phyloP scores from a whole-genome alignment of 352 stramenopile species.

The Aphanomyces cochlioides region DNA sequence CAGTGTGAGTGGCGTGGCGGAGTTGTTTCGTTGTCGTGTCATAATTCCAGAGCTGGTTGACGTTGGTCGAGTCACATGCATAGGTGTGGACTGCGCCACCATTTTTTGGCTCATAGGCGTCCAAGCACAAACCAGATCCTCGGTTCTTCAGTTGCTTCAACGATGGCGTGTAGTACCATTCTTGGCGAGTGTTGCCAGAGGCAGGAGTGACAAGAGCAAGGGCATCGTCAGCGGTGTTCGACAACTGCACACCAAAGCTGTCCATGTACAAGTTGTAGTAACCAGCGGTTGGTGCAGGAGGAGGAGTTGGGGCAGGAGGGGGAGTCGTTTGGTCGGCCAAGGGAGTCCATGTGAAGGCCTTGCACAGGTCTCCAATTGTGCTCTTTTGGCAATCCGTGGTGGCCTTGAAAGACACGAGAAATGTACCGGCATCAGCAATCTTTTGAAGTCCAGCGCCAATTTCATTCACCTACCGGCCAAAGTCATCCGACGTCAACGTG shows the following conservation, averaged over 20 bases:
- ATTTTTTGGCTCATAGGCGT: conserved; percentile 52
- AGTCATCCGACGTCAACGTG: conserved; percentile 45
- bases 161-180: background rate
- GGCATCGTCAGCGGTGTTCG: background rate
- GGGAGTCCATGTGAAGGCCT: background rate
- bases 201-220: background rate
- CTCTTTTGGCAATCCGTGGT: conserved; percentile 59
- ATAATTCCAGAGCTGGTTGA: conserved; percentile 68
- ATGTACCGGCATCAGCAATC: conserved; percentile 57
- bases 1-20: conserved; percentile 41
- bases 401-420: conserved; percentile 61
- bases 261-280: background rate
- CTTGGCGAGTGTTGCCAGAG: background rate
- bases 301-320: too few relatives aligned
- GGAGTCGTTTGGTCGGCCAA: background rate
- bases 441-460: conserved; percentile 54
- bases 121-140: conserved; percentile 39
- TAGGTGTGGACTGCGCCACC: conserved; percentile 59
- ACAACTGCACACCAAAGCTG: background rate
- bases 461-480: conserved; percentile 55
- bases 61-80: conserved; percentile 46
- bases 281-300: too few relatives aligned
- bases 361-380: background rate
- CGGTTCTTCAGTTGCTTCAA: background rate
- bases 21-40: conserved; percentile 47